Conservation (phyloP, 768 basidiomycete species). For the Termitomyces sp. region DNA sequence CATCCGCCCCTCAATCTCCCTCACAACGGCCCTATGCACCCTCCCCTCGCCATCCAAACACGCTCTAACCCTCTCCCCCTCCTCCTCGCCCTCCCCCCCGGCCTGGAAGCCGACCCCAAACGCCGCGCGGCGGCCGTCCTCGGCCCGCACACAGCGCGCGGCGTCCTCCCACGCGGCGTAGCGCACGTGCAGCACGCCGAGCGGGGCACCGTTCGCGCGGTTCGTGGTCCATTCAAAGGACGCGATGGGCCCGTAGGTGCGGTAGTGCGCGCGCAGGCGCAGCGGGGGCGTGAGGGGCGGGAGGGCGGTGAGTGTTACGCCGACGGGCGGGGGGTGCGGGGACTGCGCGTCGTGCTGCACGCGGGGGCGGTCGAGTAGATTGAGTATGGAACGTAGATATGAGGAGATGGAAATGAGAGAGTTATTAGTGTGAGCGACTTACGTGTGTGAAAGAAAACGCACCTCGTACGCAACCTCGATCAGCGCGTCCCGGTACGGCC, state of each 20-base stretch:
- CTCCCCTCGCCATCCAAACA: conserved; percentile 77
- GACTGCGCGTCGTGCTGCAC: conserved; percentile 74
- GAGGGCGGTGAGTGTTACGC: conserved; percentile 70
- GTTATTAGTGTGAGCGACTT: conserved; percentile 3
- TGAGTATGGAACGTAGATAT: too few relatives aligned
- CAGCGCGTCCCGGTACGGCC: conserved; percentile 31
- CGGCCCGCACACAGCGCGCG: conserved; percentile 56
- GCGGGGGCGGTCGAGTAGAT: too few relatives aligned
- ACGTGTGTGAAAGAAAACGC: conserved; percentile 3
- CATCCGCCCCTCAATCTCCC: conserved; percentile 58
- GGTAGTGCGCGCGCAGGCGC: conserved; percentile 66
- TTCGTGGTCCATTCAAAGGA: conserved; percentile 80
- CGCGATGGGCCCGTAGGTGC: conserved; percentile 54
- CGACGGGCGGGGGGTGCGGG: conserved; percentile 65
- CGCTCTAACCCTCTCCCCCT: conserved; percentile 63
- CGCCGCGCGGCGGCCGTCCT: conserved; percentile 60
- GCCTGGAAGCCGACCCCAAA: conserved; percentile 22
- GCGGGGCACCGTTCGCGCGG: conserved; percentile 70
- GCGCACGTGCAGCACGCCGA: conserved; percentile 79
- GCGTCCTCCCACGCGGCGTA: conserved; percentile 69
- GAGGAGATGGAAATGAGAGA: too few relatives aligned
- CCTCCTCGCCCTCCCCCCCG: too few relatives aligned
- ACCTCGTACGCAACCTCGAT: conserved; percentile 56
- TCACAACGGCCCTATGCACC: conserved; percentile 60
- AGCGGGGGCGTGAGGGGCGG: conserved; percentile 67